Percentiles rank a stretch among this genome's conserved stretches.
These are phyloP conservation scores for Macroventuria anomochaeta DNA, from an alignment of 2,329 filamentous ascomycete genomes.

Conservation along the genomic window DNA sequence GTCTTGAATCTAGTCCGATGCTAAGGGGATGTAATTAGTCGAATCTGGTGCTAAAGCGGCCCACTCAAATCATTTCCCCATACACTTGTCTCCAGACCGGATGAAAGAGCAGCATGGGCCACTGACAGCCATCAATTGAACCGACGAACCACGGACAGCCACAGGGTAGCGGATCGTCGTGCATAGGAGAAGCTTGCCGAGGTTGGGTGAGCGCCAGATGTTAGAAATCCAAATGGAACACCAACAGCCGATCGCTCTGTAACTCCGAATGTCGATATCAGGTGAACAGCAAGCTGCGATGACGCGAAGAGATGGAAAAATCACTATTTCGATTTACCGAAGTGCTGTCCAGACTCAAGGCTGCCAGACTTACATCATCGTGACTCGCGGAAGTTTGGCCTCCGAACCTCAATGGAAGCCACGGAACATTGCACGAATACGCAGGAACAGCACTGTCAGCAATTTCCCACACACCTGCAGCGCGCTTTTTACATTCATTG, in stretches of 20 bases:
- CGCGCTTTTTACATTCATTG: conserved; percentile 5
- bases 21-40: conserved; percentile 38
- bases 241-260: conserved; percentile 24
- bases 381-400: conserved; percentile 17
- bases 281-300: conserved; percentile 24
- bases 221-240: conserved; percentile 27
- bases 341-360: conserved; percentile 20
- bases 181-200: conserved; percentile 31
- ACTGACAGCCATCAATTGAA: conserved; percentile 34
- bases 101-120: conserved; percentile 39
- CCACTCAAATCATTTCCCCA: conserved; percentile 41
- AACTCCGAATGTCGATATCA: conserved; percentile 19
- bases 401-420: conserved; percentile 5
- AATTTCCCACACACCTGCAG: conserved; percentile 8
- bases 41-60: conserved; percentile 38
- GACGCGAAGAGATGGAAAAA: conserved; percentile 26
- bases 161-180: conserved; percentile 39
- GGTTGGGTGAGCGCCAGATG: conserved; percentile 37
- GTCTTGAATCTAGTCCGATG: conserved; percentile 27
- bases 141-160: conserved; percentile 34
- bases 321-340: conserved; percentile 14
- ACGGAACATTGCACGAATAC: not conserved
- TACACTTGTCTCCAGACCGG: conserved; percentile 41
- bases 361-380: conserved; percentile 29
- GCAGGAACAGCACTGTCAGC: conserved; percentile 7